These are phyloP conservation scores for Lithohypha guttulata DNA, from an alignment of 2,329 filamentous ascomycete species.

Conservation along the genomic window DNA sequence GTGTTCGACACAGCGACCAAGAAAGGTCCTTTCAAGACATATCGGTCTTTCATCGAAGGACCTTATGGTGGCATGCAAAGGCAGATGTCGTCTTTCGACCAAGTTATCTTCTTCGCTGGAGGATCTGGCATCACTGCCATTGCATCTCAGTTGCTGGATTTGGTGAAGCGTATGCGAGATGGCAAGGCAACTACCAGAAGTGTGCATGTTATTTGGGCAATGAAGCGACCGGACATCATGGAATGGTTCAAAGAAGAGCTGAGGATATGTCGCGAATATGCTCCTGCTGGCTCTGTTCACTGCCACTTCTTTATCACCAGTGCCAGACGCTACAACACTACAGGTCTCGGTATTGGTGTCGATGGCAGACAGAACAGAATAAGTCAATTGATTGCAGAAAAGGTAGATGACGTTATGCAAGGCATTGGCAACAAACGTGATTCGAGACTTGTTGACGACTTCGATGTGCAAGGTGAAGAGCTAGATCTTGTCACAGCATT, in stretches of 20 bases:
- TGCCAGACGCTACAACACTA: conserved; percentile 48
- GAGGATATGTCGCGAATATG: conserved; percentile 78
- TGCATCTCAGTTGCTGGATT: conserved; percentile 77
- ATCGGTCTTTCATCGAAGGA: conserved; percentile 82
- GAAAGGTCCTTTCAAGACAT: conserved; percentile 83
- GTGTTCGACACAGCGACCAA: conserved; percentile 74
- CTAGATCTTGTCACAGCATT: conserved; percentile 77
- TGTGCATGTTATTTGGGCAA: conserved; percentile 85
- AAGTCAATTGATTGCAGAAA: conserved; percentile 50
- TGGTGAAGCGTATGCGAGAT: conserved; percentile 95
- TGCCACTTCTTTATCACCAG: conserved; percentile 93
- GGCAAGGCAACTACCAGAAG: conserved; percentile 86
- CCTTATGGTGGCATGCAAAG: conserved; percentile 92
- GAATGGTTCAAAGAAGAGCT: conserved; percentile 97
- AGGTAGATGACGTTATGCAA: conserved; percentile 7
- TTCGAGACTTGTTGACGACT: conserved; percentile 55
- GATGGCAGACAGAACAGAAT: conserved; percentile 46
- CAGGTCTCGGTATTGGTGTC: conserved; percentile 52
- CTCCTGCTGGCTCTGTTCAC: conserved; percentile 75
- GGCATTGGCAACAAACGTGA: conserved; percentile 23
- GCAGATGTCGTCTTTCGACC: conserved; percentile 83
- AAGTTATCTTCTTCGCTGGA: conserved; percentile 83
- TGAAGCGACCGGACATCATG: conserved; percentile 85
- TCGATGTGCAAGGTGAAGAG: conserved; percentile 65
- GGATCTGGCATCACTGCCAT: conserved; percentile 91